Base-by-base conservation (phyloP, 371 early-diverging fungal species). In the Mortierella sp. region DNA sequence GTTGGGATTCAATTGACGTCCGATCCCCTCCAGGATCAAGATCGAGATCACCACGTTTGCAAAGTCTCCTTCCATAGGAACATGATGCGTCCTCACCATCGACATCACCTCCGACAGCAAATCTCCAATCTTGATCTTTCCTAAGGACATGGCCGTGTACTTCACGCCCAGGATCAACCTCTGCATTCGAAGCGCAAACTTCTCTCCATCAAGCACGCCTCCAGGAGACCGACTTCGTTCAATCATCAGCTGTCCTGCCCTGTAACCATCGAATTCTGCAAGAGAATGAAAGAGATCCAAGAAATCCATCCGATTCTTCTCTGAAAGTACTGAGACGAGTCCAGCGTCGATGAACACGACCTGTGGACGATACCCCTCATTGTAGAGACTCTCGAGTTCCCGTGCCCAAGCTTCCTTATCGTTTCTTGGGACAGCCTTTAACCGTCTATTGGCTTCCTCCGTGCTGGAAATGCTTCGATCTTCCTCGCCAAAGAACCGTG, bases 1-100 rank as follows among this genome's bases (percentile, higher is more conserved):
- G n/a, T 94, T 90, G 1, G 95, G 95, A 70, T 96, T 92, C 56
- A 99, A 75, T 55, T 90, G 89, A 31, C 96, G 79, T 2, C 98
- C 99, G 59, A 98, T 92, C 0, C 99, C 99, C 80, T 99, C 99
- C 12, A 97, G 71, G 46, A 97, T 81, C 83, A 97, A 85, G 66
- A 95, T 91, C 15, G 93, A 89, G 37, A 99, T 92, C 7, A 93
- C 89, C 2, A 97, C 89, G 79, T 97, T 97, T 31, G 92, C 90
- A 84, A 96, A 99, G 54, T 95, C 96, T 0, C 95, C 95, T 64
- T 97, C 98, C 50, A 98, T 81, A 51, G 91, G 89, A 7, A 98
- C 96, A 56, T 93, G 96, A 78, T 99, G 96, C 8, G 85, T 73
- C 12, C 97, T 86, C 4, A 97, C 97, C 88, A 93, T 91, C 37